Evolutionary conservation across 2,329 filamentous ascomycete species (phyloP), one percentile per base, ranked within the genome.

Genomic region (Cytospora mali): DNA sequence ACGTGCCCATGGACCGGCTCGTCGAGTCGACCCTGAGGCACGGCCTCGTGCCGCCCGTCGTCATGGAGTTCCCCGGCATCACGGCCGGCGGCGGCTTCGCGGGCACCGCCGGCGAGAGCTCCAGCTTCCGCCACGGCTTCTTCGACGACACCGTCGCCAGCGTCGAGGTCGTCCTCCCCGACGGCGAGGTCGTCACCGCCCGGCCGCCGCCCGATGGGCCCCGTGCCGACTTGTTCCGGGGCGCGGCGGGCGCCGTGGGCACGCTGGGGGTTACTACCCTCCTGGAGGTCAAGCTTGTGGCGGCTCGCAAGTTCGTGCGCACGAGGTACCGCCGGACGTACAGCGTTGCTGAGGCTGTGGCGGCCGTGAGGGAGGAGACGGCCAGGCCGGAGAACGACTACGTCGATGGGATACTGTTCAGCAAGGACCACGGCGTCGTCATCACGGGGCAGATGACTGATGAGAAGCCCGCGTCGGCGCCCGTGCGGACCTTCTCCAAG

Each of bases 11-110:
- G 88, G 89, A 92, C 74, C 76, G 79, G 0, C 82, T 92, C 21
- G 87, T 91, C 56, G 84, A 87, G 70, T 78, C 80, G 28, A 91
- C 88, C 1, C 77, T 92, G 48, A 77, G 77, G n/a, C 78, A 89
- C 70, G 86, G 85, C 28, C 80, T 91, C 3, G 80, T 91, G 3
- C 88, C 89, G 0, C 88, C 87, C 2, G 86, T 92, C 3, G 88
- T 91, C 27, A 90, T 90, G 86, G 89, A 91, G 73, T 92, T 91
- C 68, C 88, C 88, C 0, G 89, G 88, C 35, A 92, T 92, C 73
- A 92, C 89, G 0, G 87, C 85, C 2, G 89, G 89, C 27, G 89
- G 89, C 46, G 88, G 88, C 4, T 91, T 85, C 72, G 86, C 88
- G 0, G 89, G 89, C 11, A 90, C 88, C 0, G 85, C 87, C 0